A percentile compares a stretch with the other conserved stretches of the same genome.
These are phyloP conservation scores for Boletus pseudopeckii DNA, from an alignment of 768 basidiomycete genomes.

Conservation along the genomic window DNA sequence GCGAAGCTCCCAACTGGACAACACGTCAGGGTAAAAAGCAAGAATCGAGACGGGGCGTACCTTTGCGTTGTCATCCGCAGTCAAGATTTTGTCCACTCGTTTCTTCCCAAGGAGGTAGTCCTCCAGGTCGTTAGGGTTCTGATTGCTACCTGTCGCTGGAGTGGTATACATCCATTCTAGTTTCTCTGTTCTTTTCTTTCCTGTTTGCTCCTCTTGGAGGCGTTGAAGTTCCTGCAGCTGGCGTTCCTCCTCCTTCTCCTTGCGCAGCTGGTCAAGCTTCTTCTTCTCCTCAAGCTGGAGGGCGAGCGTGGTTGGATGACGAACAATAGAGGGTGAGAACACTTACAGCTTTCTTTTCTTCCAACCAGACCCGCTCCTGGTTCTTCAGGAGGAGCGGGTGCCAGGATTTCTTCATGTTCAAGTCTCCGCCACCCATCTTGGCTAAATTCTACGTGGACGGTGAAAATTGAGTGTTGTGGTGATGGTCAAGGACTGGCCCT, in stretches of 20 bases:
- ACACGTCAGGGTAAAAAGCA: conserved; percentile 3
- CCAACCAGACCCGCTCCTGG: conserved; percentile 99
- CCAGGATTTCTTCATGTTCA: conserved; percentile 99
- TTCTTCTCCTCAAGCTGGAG: conserved; percentile 94
- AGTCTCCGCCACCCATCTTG: conserved; percentile 97
- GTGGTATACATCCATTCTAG: conserved; percentile 99
- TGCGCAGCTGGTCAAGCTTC: conserved; percentile 93
- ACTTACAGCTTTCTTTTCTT: conserved; percentile 93
- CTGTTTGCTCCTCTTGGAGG: conserved; percentile 92
- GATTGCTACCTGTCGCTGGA: conserved; percentile 83
- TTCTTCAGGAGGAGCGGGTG: conserved; percentile 97
- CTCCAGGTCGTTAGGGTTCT: conserved; percentile 90
- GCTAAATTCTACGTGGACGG: conserved; percentile 20
- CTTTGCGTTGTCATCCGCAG: conserved; percentile 89
- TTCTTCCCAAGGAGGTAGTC: conserved; percentile 97
- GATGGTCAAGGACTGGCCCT: conserved; percentile 2
- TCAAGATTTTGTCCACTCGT: conserved; percentile 93
- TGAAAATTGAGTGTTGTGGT: conserved; percentile 5
- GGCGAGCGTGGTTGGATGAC: conserved; percentile 10
- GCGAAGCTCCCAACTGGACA: conserved; percentile 71
- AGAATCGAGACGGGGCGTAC: conserved; percentile 33
- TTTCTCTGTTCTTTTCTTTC: conserved; percentile 90
- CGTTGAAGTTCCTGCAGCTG: conserved; percentile 95
- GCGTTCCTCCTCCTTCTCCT: conserved; percentile 97
- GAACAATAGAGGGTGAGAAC: background rate